Base-by-base conservation (phyloP, 2,329 filamentous ascomycete species). In the Penicillium italicum region DNA sequence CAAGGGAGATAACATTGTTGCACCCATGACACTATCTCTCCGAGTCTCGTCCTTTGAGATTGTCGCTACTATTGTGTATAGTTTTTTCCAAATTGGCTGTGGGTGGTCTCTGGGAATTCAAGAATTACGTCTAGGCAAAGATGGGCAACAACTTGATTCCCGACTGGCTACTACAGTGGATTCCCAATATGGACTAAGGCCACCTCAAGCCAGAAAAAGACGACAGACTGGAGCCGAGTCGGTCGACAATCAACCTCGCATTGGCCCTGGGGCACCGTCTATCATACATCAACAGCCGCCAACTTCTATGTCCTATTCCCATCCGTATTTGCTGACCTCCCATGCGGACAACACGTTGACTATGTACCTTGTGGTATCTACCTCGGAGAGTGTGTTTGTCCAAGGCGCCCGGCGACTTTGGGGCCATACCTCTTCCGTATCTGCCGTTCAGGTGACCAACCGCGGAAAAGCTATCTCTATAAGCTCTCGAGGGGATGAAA, bases 41-140 rank as follows among this genome's bases (percentile, higher is more conserved):
- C 85, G 91, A n/a, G 82, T 80, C 26, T 84, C 84, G 14, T 70
- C 82, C 0, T 76, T 78, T 4, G 83, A 82, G 11, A 83, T 90
- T 18, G 82, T 91, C n/a, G 88, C 90, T 2, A 91, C 90, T 0
- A 89, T 97, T 56, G 92, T 90, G 1, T 97, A 96, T 70, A 89
- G 90, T 0, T 85, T 95, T 61, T 86, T 88, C 16, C 88, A 89
- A 2, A 84, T 86, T 63, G 79, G 87, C 3, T 85, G 85, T 41
- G 91, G 91, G 28, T 97, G 92, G 90, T 91, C 89, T 8, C 82
- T 96, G 16, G 92, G 91, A 2, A 84, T 97, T n/a, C 93, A 97
- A 71, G 93, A 97, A 71, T 77, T 97, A 41, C 85, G 88, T 55
- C 80, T 96, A n/a, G 74, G 73, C 33, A 71, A 71, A 48, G 69